Percentiles rank a stretch among this genome's conserved stretches.
Conservation (phyloP, 2,329 filamentous ascomycete genomes). For the Venturia effusa region DNA sequence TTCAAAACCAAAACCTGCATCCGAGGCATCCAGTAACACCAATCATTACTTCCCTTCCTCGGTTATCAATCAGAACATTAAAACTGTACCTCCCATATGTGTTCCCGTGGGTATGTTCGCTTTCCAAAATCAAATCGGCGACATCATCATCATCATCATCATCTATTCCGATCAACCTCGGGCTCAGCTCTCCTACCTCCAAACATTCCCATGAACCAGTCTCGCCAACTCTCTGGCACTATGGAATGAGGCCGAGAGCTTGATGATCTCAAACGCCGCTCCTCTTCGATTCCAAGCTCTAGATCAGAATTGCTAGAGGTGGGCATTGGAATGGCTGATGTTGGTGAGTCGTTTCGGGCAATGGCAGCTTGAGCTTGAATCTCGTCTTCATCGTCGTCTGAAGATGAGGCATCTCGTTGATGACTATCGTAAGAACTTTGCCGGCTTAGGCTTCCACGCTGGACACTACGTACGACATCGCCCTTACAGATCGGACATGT, state of each 20-base stretch:
- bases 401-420: constrained; percentile 16
- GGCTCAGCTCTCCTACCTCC: neutral
- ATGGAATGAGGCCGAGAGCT: neutral
- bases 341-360: constrained; percentile 36
- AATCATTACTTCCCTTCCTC: constrained; percentile 1
- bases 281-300: neutral
- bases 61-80: neutral
- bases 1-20: neutral
- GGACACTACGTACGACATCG: constrained; percentile 61
- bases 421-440: constrained; percentile 18
- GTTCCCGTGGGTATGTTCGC: neutral
- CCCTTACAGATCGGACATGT: constrained; percentile 99
- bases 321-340: constrained; percentile 37
- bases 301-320: neutral
- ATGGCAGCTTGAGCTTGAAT: constrained; percentile 35
- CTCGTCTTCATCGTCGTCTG: constrained; percentile 27
- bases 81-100: neutral
- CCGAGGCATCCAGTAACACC: neutral
- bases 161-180: neutral
- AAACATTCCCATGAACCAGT: neutral
- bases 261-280: neutral
- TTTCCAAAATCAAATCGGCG: neutral
- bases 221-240: neutral
- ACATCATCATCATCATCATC: neutral
- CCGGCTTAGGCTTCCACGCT: constrained; percentile 13